Percentiles rank a stretch among this genome's conserved stretches.
These are phyloP conservation scores for Dissophora ornata DNA, from an alignment of 192 early-diverging fungal genomes.

Conservation along the genomic window DNA sequence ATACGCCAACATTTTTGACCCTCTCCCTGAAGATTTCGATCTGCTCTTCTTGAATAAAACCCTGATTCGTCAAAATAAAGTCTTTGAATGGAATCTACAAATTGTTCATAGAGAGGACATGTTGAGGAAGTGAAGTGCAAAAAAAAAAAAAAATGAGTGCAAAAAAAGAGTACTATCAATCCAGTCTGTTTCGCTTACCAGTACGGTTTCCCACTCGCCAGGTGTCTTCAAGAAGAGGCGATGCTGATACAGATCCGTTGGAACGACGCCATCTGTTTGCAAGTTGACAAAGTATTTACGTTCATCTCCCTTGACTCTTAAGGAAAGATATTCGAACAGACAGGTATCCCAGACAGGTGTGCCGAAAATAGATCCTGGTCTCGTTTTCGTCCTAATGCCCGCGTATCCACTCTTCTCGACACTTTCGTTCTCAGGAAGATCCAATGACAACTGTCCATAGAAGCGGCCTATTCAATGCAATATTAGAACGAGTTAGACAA, in stretches of 20 bases:
- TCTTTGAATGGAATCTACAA: conserved; percentile 92
- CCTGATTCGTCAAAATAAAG: conserved; percentile 92
- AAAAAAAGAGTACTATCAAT: neutral
- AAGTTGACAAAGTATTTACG: conserved; percentile 95
- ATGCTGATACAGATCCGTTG: conserved; percentile 93
- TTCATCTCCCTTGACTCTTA: conserved; percentile 83
- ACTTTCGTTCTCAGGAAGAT: conserved; percentile 74
- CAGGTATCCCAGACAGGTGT: conserved; percentile 86
- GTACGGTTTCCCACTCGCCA: conserved; percentile 91
- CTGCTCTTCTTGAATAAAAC: conserved; percentile 87
- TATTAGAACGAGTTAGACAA: neutral
- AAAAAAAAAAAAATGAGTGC: conserved; percentile 4
- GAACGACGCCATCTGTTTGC: conserved; percentile 85
- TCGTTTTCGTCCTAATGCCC: conserved; percentile 83
- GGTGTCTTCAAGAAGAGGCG: conserved; percentile 87
- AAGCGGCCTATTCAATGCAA: conserved; percentile 64
- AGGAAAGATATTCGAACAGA: conserved; percentile 84
- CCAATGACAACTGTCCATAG: conserved; percentile 83
- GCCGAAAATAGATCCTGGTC: conserved; percentile 76
- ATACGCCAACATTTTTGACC: conserved; percentile 92
- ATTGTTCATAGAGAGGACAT: too few species aligned
- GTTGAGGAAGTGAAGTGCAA: neutral
- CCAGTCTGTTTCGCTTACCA: conserved; percentile 60
- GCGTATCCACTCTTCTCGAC: conserved; percentile 91
- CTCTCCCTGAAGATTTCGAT: conserved; percentile 85